A percentile compares a stretch with the other conserved stretches of the same genome.
Evolutionary conservation across 352 stramenopile genomes (phyloP).

Genomic region (Globisporangium solare): DNA sequence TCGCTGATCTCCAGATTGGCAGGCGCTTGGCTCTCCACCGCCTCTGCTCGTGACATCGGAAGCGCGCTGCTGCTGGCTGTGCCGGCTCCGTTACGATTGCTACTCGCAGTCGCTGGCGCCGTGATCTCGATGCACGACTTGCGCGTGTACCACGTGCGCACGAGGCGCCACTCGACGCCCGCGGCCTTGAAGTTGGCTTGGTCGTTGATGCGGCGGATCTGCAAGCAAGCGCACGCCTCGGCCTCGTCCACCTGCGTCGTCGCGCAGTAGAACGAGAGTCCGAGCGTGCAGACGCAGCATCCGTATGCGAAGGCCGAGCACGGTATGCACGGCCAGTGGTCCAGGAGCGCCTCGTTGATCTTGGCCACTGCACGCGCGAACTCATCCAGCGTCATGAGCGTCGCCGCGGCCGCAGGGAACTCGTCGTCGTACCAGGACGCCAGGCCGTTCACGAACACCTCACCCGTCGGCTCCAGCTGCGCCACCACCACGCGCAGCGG

Average conservation of each 20-base stretch:
- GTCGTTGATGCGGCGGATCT: conserved; percentile 69
- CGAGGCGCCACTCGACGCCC: conserved; percentile 60
- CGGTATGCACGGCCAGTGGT: conserved; percentile 83
- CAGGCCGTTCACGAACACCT: conserved; percentile 78
- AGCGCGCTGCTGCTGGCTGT: too few relatives aligned
- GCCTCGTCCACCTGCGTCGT: conserved; percentile 69
- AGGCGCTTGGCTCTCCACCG: background rate
- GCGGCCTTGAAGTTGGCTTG: conserved; percentile 51
- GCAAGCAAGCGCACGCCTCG: conserved; percentile 52
- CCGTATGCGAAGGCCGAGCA: conserved; percentile 77
- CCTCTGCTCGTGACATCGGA: background rate
- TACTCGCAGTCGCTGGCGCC: background rate
- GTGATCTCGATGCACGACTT: conserved; percentile 74
- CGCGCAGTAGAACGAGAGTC: conserved; percentile 79
- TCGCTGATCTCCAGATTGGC: background rate
- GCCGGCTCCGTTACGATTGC: background rate
- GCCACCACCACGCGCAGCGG: conserved; percentile 31
- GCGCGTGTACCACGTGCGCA: conserved; percentile 66
- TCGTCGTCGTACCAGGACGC: conserved; percentile 73
- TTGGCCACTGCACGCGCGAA: conserved; percentile 56
- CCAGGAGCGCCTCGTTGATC: conserved; percentile 78
- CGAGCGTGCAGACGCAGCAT: conserved; percentile 79
- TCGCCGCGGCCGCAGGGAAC: conserved; percentile 43
- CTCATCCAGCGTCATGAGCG: conserved; percentile 55
- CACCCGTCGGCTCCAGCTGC: conserved; percentile 53